Conservation (phyloP, 1,284 basidiomycete species). For the Rhodotorula sp. region DNA sequence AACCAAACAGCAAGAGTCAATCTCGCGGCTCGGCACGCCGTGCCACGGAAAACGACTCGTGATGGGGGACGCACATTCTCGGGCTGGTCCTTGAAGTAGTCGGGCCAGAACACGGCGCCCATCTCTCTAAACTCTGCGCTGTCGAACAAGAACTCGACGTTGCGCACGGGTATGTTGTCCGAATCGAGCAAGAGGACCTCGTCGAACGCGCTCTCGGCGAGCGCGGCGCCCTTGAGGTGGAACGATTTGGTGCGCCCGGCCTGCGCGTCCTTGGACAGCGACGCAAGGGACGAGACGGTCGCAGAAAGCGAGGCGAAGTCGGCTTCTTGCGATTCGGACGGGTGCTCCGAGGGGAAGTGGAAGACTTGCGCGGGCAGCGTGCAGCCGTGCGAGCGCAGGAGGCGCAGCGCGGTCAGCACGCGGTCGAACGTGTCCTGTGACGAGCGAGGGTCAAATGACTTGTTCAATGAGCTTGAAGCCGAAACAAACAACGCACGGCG, state of each 20-base stretch:
- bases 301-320: slow-evolving; percentile 51
- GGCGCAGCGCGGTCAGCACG: slow-evolving; percentile 52
- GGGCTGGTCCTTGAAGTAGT: slow-evolving; percentile 51
- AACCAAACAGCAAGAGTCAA: neutral
- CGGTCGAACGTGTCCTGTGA: slow-evolving; percentile 52
- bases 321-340: slow-evolving; percentile 47
- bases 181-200: slow-evolving; percentile 57
- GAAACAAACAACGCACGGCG: slow-evolving; percentile 39
- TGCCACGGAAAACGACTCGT: neutral
- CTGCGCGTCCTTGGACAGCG: slow-evolving; percentile 48
- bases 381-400: slow-evolving; percentile 50
- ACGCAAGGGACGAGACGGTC: slow-evolving; percentile 50
- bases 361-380: slow-evolving; percentile 54
- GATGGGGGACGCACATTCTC: slow-evolving; percentile 25
- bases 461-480: accelerated
- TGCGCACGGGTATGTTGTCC: slow-evolving; percentile 50
- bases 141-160: slow-evolving; percentile 54
- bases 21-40: slow-evolving; percentile 11
- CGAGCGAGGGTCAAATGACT: too few species aligned
- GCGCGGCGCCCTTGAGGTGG: slow-evolving; percentile 55
- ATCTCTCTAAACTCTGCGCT: slow-evolving; percentile 52
- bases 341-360: slow-evolving; percentile 54
- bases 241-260: slow-evolving; percentile 43
- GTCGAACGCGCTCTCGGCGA: slow-evolving; percentile 53
- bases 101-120: slow-evolving; percentile 49